A percentile compares a stretch with the other conserved stretches of the same genome.
phyloP scores from a whole-genome alignment of 768 basidiomycete genomes.

The Tephrocybe sp. region DNA sequence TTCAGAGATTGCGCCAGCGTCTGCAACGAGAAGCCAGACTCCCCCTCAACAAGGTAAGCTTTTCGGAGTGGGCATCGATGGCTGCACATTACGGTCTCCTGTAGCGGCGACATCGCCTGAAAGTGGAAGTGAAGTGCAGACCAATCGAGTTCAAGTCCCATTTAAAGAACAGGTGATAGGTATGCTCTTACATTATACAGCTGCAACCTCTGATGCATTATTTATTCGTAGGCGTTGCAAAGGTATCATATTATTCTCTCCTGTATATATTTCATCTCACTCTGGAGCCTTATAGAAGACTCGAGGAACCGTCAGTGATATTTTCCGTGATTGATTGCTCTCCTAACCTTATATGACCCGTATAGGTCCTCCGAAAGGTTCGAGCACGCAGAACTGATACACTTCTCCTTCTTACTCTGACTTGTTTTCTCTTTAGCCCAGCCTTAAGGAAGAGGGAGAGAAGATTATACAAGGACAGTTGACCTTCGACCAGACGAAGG shows the following conservation, averaged over 20 bases:
- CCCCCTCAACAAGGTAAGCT: constrained; percentile 36
- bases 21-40: constrained; percentile 24
- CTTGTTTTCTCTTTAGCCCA: constrained; percentile 21
- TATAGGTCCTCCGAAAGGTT: constrained; percentile 34
- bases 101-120: constrained; percentile 32
- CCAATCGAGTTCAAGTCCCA: constrained; percentile 36
- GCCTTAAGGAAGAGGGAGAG: constrained; percentile 51
- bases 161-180: constrained; percentile 63
- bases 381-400: too few relatives aligned
- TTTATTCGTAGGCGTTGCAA: constrained; percentile 26
- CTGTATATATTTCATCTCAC: neutral
- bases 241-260: constrained; percentile 19
- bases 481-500: constrained; percentile 23
- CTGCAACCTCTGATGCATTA: neutral
- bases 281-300: constrained; percentile 29
- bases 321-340: neutral
- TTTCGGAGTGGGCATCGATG: neutral
- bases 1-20: constrained; percentile 22
- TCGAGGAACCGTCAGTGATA: constrained; percentile 37
- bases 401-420: neutral
- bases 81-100: neutral
- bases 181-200: constrained; percentile 20
- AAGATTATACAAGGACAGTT: constrained; percentile 50
- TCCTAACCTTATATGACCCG: neutral
- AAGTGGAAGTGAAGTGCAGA: constrained; percentile 31